Evolutionary conservation across 164 flowering plant species (phyloP).

Genomic region (Tetrastigma voinierianum): DNA sequence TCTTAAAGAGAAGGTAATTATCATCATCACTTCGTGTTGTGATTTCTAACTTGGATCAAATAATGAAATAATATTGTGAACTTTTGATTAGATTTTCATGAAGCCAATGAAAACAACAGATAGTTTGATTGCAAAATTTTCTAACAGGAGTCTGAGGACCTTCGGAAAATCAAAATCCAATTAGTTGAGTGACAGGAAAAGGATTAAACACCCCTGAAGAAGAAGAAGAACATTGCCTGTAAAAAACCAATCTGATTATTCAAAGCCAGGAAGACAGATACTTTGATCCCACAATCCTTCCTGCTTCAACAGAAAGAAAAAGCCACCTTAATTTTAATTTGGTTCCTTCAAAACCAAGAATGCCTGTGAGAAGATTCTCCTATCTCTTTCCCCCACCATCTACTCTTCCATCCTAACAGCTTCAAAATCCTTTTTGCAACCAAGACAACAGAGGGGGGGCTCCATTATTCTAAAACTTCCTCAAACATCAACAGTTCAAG

Average conservation of each 20-base stretch:
- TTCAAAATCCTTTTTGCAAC: slow-evolving; percentile 32
- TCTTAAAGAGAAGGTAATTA: slow-evolving; percentile 82
- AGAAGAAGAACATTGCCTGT: slow-evolving; percentile 51
- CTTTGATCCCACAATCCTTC: slow-evolving; percentile 16
- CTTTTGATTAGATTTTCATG: no score
- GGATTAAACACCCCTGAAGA: slow-evolving; percentile 62
- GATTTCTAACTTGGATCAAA: no score
- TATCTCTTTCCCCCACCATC: slow-evolving; percentile 56
- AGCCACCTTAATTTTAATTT: no score
- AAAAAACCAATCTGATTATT: slow-evolving; percentile 26
- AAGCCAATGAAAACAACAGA: background rate
- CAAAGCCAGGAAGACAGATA: slow-evolving; percentile 26
- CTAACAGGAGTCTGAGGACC: no score
- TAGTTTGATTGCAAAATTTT: background rate
- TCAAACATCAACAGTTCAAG: slow-evolving; percentile 19
- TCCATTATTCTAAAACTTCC: slow-evolving; percentile 58
- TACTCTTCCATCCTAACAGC: slow-evolving; percentile 32
- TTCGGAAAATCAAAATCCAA: slow-evolving; percentile 77
- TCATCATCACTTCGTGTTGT: background rate
- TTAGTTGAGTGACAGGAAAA: slow-evolving; percentile 73
- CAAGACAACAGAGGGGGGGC: slow-evolving; percentile 56
- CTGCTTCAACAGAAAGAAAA: slow-evolving; percentile 32
- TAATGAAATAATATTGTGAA: no score
- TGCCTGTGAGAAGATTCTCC: slow-evolving; percentile 63
- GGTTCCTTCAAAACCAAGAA: slow-evolving; percentile 51